Base-by-base conservation (phyloP, 2,329 filamentous ascomycete species). In the Septoria petroselini region DNA sequence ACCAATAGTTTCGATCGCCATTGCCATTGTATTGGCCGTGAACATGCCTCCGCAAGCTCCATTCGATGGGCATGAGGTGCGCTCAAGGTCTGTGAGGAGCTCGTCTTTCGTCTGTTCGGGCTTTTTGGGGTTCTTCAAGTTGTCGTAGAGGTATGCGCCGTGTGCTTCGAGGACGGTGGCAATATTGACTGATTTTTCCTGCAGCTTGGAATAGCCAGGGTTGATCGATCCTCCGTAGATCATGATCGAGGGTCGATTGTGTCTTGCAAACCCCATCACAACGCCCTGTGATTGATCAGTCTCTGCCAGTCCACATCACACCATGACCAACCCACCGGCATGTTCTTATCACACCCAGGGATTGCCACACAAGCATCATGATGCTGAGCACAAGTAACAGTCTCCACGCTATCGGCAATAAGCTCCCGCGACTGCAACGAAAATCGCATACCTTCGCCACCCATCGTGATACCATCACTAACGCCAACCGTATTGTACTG, bases 281-380 rank as follows among this genome's bases (percentile, higher is more conserved):
- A 55, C 50, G 33, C 49, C 41, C 40, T 48, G 21, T 3, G 27
- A 34, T 11, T 9, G 3, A 31, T 48, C 33, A 41, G 29, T 31
- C 5, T 27, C 9, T n/a, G n/a, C n/a, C n/a, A n/a, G 23, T 9
- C 23, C 23, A 27, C 23, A 9, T 9, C 23, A 5, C 9, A 27
- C 23, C 23, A 27, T 17, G n/a, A 15, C 14, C 46, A 25, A 19
- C 18, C 93, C 77, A 57, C 91, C 91, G 91, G 91, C 91, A 96
- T 96, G 70, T 96, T 96, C 80, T 96, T 96, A 74, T 96, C 91
- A 68, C 91, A 96, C 8, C 91, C 91, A 0, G 91, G 90, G 60
- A 96, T 91, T 23, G 88, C 84, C 67, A 96, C 91, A 69, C 91
- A 94, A 51, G 90, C 91, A 67, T 96, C 91, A 70, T 96, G 89